These are phyloP conservation scores for Voacanga thouarsii DNA, from an alignment of 257 asterid species.

Conservation along the genomic window DNA sequence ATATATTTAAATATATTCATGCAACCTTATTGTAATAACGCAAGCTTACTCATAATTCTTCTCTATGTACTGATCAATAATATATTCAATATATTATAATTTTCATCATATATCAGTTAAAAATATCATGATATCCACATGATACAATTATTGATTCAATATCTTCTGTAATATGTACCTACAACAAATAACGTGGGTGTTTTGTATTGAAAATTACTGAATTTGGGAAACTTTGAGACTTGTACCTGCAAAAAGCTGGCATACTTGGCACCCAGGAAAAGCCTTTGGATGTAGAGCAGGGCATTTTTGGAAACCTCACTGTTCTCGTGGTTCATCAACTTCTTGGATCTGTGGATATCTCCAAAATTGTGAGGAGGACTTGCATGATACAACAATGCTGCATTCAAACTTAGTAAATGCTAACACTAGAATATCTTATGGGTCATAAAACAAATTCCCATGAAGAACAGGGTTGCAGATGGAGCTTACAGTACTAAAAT, in stretches of 20 bases:
- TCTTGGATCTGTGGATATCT: conserved; percentile 80
- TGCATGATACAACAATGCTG: conserved; percentile 39
- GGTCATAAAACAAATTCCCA: not conserved
- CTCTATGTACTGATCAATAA: too few relatives aligned
- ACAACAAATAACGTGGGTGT: too few relatives aligned
- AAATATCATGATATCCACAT: too few relatives aligned
- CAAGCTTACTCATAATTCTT: too few relatives aligned
- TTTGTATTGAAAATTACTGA: too few relatives aligned
- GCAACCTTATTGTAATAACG: too few relatives aligned
- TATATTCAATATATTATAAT: too few relatives aligned
- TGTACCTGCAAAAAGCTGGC: conserved; percentile 88
- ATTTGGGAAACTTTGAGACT: conserved; percentile 5
- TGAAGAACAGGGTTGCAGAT: not conserved
- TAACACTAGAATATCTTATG: not conserved
- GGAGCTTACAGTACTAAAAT: conserved; percentile 78
- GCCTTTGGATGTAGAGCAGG: conserved; percentile 92
- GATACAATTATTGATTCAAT: too few relatives aligned
- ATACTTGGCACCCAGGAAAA: conserved; percentile 90
- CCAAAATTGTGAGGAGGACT: conserved; percentile 82
- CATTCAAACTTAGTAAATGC: conserved; percentile 10
- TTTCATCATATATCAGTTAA: too few relatives aligned
- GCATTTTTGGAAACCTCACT: conserved; percentile 92
- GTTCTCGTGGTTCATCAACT: conserved; percentile 82
- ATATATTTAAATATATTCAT: too few relatives aligned
- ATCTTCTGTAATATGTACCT: too few relatives aligned